These are phyloP conservation scores for Leccinum obscurum DNA, from an alignment of 768 basidiomycete species.

Conservation along the genomic window DNA sequence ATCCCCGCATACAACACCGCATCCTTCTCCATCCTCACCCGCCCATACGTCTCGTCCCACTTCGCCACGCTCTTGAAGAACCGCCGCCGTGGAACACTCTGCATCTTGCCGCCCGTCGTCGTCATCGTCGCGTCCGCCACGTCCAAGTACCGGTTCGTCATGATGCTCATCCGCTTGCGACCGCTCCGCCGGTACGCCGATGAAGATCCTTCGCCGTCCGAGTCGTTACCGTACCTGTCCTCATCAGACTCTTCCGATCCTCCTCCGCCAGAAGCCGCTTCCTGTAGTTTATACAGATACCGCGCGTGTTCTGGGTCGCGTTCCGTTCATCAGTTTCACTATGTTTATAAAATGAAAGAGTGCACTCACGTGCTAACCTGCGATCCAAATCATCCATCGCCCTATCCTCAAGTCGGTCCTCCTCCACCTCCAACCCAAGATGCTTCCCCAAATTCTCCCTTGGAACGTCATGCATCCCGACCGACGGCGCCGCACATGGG, in stretches of 20 bases:
- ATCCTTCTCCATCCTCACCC: slow-evolving; percentile 26
- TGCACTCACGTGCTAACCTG: slow-evolving; percentile 66
- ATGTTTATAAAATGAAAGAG: neutral
- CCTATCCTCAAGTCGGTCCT: slow-evolving; percentile 34
- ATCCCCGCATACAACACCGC: slow-evolving; percentile 19
- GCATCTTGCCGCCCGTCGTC: slow-evolving; percentile 1
- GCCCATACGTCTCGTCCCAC: slow-evolving; percentile 34
- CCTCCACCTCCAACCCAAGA: slow-evolving; percentile 54
- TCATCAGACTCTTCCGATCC: slow-evolving; percentile 49
- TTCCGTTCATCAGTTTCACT: neutral
- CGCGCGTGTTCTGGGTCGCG: slow-evolving; percentile 59
- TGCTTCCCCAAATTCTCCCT: slow-evolving; percentile 64
- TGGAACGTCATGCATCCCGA: slow-evolving; percentile 83
- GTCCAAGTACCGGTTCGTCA: slow-evolving; percentile 61
- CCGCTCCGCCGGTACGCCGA: slow-evolving; percentile 38
- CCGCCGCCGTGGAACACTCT: slow-evolving; percentile 40
- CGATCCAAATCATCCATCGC: slow-evolving; percentile 64
- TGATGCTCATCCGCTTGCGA: slow-evolving; percentile 66
- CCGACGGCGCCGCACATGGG: slow-evolving; percentile 70
- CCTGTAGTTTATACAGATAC: slow-evolving; percentile 62
- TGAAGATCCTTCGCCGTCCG: slow-evolving; percentile 36
- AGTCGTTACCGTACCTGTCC: slow-evolving; percentile 44
- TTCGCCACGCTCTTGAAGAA: slow-evolving; percentile 57
- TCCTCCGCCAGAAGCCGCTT: slow-evolving; percentile 36
- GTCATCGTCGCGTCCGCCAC: slow-evolving; percentile 35